Percentiles rank a stretch among this genome's conserved stretches.
phyloP scores from a whole-genome alignment of 2,329 filamentous ascomycete species.

The Pseudogymnoascus verrucosus region DNA sequence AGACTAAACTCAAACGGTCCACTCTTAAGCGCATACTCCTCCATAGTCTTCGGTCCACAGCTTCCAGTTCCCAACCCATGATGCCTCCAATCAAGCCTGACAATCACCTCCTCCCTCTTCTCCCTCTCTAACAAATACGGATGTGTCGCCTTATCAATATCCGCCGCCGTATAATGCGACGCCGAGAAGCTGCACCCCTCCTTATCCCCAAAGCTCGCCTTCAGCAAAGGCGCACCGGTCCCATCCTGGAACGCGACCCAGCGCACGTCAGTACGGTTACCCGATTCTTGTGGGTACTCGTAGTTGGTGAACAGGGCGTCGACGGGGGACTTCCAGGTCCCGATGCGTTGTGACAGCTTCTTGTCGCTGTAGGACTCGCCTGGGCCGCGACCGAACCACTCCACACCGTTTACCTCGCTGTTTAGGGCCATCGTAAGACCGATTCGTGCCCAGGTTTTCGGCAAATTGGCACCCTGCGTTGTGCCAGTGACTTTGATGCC shows the following conservation, averaged over 20 bases:
- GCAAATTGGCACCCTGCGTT: conserved; percentile 40
- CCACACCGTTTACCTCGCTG: conserved; percentile 31
- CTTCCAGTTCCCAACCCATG: conserved; percentile 56
- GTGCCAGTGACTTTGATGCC: conserved; percentile 42
- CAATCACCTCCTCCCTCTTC: conserved; percentile 43
- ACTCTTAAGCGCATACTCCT: conserved; percentile 38
- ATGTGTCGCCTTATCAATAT: conserved; percentile 47
- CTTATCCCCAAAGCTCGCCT: conserved; percentile 38
- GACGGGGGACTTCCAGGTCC: conserved; percentile 40
- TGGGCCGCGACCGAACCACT: conserved; percentile 63
- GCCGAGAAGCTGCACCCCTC: conserved; percentile 49
- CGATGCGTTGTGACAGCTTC: conserved; percentile 51
- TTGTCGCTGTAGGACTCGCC: conserved; percentile 61
- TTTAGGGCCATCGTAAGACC: conserved; percentile 46
- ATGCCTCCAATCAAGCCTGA: conserved; percentile 53
- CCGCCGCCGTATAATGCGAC: conserved; percentile 44
- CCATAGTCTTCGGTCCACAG: conserved; percentile 50
- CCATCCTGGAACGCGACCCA: conserved; percentile 44
- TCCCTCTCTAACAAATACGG: conserved; percentile 49
- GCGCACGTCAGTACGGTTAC: conserved; percentile 55
- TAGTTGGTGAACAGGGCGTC: conserved; percentile 51
- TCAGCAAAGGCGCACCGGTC: conserved; percentile 29
- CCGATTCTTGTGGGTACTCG: conserved; percentile 61
- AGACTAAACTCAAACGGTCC: conserved; percentile 17
- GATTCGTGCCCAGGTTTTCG: conserved; percentile 53